Base-by-base conservation (phyloP, 2,329 filamentous ascomycete species). In the Colletotrichum sidae region DNA sequence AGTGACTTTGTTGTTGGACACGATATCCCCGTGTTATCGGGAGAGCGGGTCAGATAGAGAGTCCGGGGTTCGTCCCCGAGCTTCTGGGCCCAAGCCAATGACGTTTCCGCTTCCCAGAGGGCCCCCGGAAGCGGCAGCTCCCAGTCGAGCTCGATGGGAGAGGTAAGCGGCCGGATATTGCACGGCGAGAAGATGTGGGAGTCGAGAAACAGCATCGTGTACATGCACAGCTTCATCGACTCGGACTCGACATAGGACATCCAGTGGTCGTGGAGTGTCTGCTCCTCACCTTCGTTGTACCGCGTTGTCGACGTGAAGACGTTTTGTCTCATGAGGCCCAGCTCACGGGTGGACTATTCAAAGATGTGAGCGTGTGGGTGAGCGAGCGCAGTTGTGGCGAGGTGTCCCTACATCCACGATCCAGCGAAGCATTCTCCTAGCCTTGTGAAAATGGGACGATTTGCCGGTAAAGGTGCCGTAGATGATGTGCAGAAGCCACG, bases 211-310 rank as follows among this genome's bases (percentile, higher is more conserved):
- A 73, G 59, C 1, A 76, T 68, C 6, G 72, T 69, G 53, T 76
- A 73, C 49, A 75, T 68, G 45, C 68, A 71, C 4, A 76, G 57
- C 54, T 75, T 75, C 68, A 73, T 71, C 2, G 74, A 75, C 63
- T 76, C 74, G 41, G 73, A 68, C 2, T 71, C 62, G 17, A 75
- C 68, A 41, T 71, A 76, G 8, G 66, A 46, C 35, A 59, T 68
- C 74, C 74, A 76, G 15, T 65, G 62, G 17, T 66, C 57, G 17
- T 73, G 68, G 0, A 70, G 64, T 4, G 53, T 58, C 34, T 67
- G 68, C 35, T 58, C 69, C 62, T 62, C 67, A 38, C 33, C 88
- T 0, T 90, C 86, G 70, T 89, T 88, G 47, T 94, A 79, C 12
- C 54, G 58, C 17, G 57, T 42, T 39, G 62, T 62, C 8, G 71